These are phyloP conservation scores for Tetragonia tetragonoides DNA, from an alignment of 148 eudicot genomes.

Conservation along the genomic window DNA sequence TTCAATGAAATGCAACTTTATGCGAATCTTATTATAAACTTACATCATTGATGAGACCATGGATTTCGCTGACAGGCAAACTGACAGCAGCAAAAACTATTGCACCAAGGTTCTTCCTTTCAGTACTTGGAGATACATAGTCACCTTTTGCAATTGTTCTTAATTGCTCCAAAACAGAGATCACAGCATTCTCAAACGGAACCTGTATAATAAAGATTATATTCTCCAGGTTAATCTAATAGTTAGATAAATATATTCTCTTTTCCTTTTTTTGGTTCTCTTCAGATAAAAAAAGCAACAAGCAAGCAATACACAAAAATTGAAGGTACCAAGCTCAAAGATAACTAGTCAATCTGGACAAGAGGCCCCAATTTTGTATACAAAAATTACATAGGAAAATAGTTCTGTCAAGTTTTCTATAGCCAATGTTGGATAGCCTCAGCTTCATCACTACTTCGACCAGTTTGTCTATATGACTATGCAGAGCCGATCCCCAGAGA, in stretches of 20 bases:
- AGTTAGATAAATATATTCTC: not conserved
- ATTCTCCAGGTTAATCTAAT: not conserved
- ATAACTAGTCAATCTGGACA: not conserved
- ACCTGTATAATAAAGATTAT: slow-evolving; percentile 48
- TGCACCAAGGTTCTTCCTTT: slow-evolving; percentile 66
- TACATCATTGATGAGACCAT: slow-evolving; percentile 45
- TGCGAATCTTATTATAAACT: slow-evolving; percentile 25
- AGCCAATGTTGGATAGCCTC: not conserved
- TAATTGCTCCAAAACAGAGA: slow-evolving; percentile 64
- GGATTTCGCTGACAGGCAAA: slow-evolving; percentile 58
- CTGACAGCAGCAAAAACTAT: slow-evolving; percentile 76
- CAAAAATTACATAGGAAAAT: no score
- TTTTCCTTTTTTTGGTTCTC: not conserved
- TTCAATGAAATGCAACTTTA: no score
- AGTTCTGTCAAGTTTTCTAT: not conserved
- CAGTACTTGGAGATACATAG: slow-evolving; percentile 53
- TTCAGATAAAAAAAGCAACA: not conserved
- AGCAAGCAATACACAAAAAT: not conserved
- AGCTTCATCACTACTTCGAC: not conserved
- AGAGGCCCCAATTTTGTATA: not conserved
- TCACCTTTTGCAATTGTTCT: slow-evolving; percentile 66
- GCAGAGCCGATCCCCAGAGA: not conserved
- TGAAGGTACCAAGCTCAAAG: not conserved
- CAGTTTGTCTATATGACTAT: not conserved
- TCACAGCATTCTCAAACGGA: slow-evolving; percentile 72